Percentiles rank a stretch among this genome's conserved stretches.
Evolutionary conservation across 257 asterid genomes (phyloP).

Genomic region (Lycium barbarum): DNA sequence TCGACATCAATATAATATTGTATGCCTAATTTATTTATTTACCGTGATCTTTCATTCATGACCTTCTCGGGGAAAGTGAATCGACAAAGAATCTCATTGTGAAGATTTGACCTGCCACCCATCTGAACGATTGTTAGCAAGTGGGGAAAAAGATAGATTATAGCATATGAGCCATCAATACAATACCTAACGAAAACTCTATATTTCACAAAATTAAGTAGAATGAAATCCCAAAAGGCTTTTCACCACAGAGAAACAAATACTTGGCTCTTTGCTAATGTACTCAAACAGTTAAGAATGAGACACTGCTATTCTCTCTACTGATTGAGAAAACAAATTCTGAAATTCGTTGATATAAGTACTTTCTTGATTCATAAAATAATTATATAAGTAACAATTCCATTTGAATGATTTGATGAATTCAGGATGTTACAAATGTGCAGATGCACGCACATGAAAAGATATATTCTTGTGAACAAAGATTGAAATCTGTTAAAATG

Average conservation of each 20-base stretch:
- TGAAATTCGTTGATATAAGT: not conserved
- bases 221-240: not conserved
- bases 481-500: not conserved
- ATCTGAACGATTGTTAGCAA: conserved; percentile 50
- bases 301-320: not conserved
- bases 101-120: conserved; percentile 81
- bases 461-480: not conserved
- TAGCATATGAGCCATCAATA: not conserved
- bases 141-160: not conserved
- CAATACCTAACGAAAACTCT: not conserved
- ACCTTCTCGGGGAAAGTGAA: conserved; percentile 78
- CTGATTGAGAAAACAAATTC: not conserved
- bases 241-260: not conserved
- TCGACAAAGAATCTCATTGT: conserved; percentile 84
- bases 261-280: not conserved
- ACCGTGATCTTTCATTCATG: not conserved
- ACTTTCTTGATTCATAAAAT: not conserved
- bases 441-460: not conserved
- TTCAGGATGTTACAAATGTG: conserved; percentile 58
- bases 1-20: not conserved
- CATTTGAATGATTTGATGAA: not conserved
- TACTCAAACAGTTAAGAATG: not conserved
- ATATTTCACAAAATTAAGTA: not conserved
- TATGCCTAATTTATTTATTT: not conserved
- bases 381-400: not conserved